A percentile compares a stretch with the other conserved stretches of the same genome.
Conservation (phyloP, 2,329 filamentous ascomycete species). For the Chrysoporthe cubensis region DNA sequence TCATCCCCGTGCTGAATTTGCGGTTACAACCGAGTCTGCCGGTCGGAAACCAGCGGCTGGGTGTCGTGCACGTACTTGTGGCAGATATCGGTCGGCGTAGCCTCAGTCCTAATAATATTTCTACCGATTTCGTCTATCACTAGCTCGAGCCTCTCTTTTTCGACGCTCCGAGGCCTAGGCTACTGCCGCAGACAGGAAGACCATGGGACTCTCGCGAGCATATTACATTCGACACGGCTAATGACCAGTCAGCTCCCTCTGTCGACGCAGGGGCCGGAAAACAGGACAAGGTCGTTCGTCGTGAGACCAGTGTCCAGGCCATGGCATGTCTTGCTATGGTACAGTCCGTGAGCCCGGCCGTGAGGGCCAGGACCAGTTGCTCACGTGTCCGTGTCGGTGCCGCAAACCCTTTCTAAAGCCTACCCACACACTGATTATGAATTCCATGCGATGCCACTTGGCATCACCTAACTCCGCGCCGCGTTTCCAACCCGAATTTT, state of each 20-base stretch:
- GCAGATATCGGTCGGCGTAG: neutral
- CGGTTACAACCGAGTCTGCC: neutral
- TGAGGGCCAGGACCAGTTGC: neutral
- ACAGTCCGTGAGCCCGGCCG: neutral
- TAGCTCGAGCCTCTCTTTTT: neutral
- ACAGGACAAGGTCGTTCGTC: neutral
- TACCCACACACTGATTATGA: neutral
- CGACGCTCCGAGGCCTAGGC: neutral
- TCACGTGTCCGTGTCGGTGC: neutral
- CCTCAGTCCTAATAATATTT: conserved; percentile 7
- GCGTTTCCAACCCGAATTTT: neutral
- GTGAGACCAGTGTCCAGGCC: neutral
- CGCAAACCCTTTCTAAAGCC: neutral
- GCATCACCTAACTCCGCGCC: neutral
- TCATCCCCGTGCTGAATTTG: neutral
- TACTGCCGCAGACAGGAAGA: neutral
- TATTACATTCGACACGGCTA: neutral
- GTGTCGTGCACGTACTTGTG: neutral
- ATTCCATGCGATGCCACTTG: neutral
- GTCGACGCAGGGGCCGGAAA: neutral
- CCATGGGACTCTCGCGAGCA: neutral
- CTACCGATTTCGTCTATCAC: conserved; percentile 22
- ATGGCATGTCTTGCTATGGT: neutral
- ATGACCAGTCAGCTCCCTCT: neutral
- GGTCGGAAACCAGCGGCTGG: neutral